Evolutionary conservation across 768 basidiomycete genomes (phyloP).

Genomic region (Hydnomerulius pinastri): DNA sequence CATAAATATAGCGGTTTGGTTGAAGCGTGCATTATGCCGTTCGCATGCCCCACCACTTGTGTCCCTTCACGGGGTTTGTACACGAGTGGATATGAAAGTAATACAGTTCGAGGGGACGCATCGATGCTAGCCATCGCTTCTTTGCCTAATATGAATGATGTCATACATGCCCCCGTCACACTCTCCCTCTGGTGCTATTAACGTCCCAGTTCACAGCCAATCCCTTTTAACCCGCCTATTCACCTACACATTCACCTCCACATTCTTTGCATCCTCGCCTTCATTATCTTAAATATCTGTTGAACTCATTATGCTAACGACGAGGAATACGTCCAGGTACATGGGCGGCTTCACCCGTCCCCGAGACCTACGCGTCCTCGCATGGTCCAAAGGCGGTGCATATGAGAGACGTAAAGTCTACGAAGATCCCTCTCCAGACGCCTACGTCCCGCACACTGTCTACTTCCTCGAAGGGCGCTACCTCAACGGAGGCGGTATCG

Average conservation of each 20-base stretch:
- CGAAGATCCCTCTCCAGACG: slow-evolving; percentile 32
- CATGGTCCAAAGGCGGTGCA: slow-evolving; percentile 38
- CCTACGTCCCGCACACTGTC: slow-evolving; percentile 42
- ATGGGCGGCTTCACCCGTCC: slow-evolving; percentile 44
- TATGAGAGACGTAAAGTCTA: slow-evolving; percentile 30
- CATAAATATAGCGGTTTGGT: not conserved
- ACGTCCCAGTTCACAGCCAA: too few species aligned
- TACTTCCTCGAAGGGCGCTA: slow-evolving; percentile 40
- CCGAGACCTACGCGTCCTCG: slow-evolving; percentile 33
- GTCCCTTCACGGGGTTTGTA: too few species aligned
- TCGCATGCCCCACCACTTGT: not conserved
- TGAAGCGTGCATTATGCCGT: not conserved
- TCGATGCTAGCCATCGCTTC: not conserved
- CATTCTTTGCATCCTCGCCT: not conserved
- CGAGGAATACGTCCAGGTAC: slow-evolving; percentile 32
- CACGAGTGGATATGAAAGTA: too few species aligned
- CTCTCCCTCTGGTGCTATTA: too few species aligned
- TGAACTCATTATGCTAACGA: slow-evolving; percentile 2
- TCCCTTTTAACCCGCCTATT: not conserved
- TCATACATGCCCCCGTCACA: slow-evolving; percentile 17
- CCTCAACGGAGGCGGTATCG: slow-evolving; percentile 27
- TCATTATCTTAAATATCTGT: not conserved
- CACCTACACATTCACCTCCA: slow-evolving; percentile 12
- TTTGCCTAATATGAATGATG: slow-evolving; percentile 19
- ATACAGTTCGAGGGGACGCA: not conserved